Evolutionary conservation across 176 grass and related monocot species (phyloP).

Genomic region (Juncus effusus): DNA sequence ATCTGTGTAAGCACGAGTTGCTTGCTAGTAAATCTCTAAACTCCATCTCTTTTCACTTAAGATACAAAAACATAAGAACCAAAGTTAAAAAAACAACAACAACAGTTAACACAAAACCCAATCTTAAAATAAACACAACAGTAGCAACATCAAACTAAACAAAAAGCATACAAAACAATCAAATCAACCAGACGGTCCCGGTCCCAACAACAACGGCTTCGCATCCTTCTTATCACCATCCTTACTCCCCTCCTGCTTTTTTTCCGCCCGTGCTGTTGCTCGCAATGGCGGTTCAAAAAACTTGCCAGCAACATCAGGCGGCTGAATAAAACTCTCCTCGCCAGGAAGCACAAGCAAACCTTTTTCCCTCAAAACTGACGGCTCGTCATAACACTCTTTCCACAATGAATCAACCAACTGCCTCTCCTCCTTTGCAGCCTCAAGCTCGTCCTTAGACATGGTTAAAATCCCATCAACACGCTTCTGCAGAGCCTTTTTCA

Average conservation of each 20-base stretch:
- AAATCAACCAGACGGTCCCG: constrained; percentile 22
- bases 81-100: no score
- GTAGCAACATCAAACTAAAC: no score
- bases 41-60: no score
- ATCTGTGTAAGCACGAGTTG: no score
- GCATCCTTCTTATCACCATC: constrained; percentile 44
- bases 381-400: constrained; percentile 69
- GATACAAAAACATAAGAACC: no score
- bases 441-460: constrained; percentile 59
- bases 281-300: constrained; percentile 70
- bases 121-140: no score
- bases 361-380: constrained; percentile 56
- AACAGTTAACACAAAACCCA: no score
- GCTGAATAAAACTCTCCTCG: constrained; percentile 47
- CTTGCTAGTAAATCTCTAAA: no score
- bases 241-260: constrained; percentile 22
- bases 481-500: constrained; percentile 52
- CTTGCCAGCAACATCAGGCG: constrained; percentile 52
- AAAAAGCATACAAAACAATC: no score
- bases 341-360: constrained; percentile 77
- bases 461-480: constrained; percentile 60
- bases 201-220: constrained; percentile 54
- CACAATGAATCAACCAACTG: constrained; percentile 83
- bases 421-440: constrained; percentile 66
- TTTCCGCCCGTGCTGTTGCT: constrained; percentile 25